These are phyloP conservation scores for Puccinia horiana DNA, from an alignment of 1,284 basidiomycete species.

Conservation along the genomic window DNA sequence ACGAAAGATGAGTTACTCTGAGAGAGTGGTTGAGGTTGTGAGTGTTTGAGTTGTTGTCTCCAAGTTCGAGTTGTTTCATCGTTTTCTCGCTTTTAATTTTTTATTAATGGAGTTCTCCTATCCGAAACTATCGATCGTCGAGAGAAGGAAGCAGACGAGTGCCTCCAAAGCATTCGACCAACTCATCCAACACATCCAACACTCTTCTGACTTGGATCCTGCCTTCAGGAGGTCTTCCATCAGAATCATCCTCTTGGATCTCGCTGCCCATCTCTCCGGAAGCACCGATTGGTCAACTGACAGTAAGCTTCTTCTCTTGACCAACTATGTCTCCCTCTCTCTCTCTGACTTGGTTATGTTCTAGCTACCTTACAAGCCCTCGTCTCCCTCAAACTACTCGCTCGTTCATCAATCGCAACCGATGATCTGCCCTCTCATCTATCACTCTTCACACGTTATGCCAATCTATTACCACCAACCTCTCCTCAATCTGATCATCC, in stretches of 20 bases:
- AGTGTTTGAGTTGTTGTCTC: too few species aligned
- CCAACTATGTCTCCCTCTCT: not conserved
- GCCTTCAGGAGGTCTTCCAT: slow-evolving; percentile 30
- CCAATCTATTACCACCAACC: slow-evolving; percentile 21
- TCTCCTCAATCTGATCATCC: not conserved
- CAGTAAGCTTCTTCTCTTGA: not conserved
- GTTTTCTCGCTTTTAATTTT: too few species aligned
- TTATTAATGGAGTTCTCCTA: not conserved
- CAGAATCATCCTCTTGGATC: slow-evolving; percentile 34
- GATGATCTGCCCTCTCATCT: slow-evolving; percentile 26
- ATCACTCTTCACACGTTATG: slow-evolving; percentile 25
- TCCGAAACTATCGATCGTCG: not conserved
- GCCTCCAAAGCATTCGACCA: slow-evolving; percentile 21
- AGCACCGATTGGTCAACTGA: slow-evolving; percentile 38
- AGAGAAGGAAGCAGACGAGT: slow-evolving; percentile 16
- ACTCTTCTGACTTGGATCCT: slow-evolving; percentile 9
- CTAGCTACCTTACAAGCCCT: slow-evolving; percentile 26
- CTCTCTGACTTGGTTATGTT: not conserved
- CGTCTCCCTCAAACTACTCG: slow-evolving; percentile 10
- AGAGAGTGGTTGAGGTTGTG: too few species aligned
- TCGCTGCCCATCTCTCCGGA: slow-evolving; percentile 25
- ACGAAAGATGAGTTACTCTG: too few species aligned
- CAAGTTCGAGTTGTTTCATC: too few species aligned
- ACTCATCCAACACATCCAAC: slow-evolving; percentile 12
- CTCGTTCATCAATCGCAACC: slow-evolving; percentile 26